phyloP scores from a whole-genome alignment of 2,329 filamentous ascomycete species.

The Ophiocordyceps australis region DNA sequence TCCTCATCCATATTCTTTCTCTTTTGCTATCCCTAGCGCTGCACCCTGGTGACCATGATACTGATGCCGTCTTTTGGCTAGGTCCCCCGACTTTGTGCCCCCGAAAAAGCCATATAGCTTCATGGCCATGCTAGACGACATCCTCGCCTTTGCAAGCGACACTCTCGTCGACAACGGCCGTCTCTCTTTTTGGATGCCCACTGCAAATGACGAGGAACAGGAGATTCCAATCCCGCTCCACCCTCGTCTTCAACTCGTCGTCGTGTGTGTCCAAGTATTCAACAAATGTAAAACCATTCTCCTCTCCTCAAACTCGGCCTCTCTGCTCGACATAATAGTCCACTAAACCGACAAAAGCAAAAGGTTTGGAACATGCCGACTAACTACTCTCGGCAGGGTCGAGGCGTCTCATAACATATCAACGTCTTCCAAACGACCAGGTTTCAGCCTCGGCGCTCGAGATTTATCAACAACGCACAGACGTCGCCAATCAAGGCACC shows the following conservation, averaged over 20 bases:
- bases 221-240: slow-evolving; percentile 65
- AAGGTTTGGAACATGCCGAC: no score
- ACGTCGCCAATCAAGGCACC: slow-evolving; percentile 17
- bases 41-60: no score
- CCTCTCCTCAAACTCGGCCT: no score
- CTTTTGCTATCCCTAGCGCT: no score
- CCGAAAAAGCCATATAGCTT: slow-evolving; percentile 91
- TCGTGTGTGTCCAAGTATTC: slow-evolving; percentile 70
- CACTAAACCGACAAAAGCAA: no score
- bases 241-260: slow-evolving; percentile 53
- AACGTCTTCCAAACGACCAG: slow-evolving; percentile 42
- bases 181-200: slow-evolving; percentile 94
- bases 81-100: slow-evolving; percentile 51
- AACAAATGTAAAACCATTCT: slow-evolving; percentile 78
- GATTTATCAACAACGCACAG: slow-evolving; percentile 12
- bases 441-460: slow-evolving; percentile 26
- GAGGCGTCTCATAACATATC: slow-evolving; percentile 72
- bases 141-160: slow-evolving; percentile 62
- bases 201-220: slow-evolving; percentile 59
- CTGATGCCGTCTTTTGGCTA: slow-evolving; percentile 2
- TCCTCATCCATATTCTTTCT: background rate
- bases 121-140: slow-evolving; percentile 73
- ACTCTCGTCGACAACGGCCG: slow-evolving; percentile 65
- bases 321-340: no score
- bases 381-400: slow-evolving; percentile 44